Evolutionary conservation across 805 yeast genomes (phyloP).

Genomic region (Saturnispora diversa): DNA sequence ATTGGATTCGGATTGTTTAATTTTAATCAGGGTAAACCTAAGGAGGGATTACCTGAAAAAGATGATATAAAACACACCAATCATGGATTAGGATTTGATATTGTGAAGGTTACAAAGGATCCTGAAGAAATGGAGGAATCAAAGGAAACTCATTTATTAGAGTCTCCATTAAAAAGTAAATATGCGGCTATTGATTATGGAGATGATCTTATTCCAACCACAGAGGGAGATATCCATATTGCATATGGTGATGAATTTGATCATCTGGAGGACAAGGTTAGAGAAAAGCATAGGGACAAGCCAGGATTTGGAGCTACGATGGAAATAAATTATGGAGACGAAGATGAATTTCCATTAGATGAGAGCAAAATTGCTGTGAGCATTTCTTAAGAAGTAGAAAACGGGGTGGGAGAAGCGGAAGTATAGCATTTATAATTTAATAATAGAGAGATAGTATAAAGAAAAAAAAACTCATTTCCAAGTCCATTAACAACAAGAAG

Average conservation of each 20-base stretch:
- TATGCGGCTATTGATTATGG: constrained; percentile 15
- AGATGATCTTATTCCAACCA: constrained; percentile 16
- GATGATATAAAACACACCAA: background rate
- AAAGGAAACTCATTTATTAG: background rate
- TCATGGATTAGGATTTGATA: constrained; percentile 9
- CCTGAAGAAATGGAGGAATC: background rate
- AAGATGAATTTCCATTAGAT: constrained; percentile 29
- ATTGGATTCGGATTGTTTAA: constrained; percentile 1
- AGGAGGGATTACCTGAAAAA: background rate
- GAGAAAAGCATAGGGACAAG: constrained; percentile 8
- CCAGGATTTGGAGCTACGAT: constrained; percentile 15
- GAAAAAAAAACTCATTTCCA: background rate
- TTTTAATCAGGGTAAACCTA: background rate
- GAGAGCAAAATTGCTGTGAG: constrained; percentile 21
- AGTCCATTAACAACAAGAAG: constrained; percentile 24
- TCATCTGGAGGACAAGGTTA: constrained; percentile 7
- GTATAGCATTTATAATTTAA: background rate
- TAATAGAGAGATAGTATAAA: background rate
- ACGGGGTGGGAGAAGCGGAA: too few species aligned
- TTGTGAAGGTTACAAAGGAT: constrained; percentile 5
- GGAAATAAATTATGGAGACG: constrained; percentile 27
- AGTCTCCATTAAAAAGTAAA: background rate
- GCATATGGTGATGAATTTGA: constrained; percentile 21
- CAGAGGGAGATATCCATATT: constrained; percentile 15
- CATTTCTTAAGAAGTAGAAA: background rate